A percentile compares a stretch with the other conserved stretches of the same genome.
Conservation (phyloP, 2,329 filamentous ascomycete genomes). For the Diaporthe sp. region DNA sequence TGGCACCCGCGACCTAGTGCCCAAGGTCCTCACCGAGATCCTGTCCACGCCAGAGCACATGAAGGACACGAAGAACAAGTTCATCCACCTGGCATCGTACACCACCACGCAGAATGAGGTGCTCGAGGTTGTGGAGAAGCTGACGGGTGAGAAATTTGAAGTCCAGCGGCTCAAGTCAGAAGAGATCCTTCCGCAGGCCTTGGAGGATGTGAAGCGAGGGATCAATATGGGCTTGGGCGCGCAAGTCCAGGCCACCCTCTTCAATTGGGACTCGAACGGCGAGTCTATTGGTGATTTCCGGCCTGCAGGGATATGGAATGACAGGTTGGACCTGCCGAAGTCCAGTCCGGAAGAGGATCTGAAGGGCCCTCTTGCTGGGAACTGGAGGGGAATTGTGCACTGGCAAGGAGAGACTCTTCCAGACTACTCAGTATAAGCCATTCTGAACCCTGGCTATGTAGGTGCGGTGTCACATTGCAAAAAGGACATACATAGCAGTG, state of each 20-base stretch:
- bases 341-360: neutral
- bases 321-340: neutral
- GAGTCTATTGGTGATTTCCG: neutral
- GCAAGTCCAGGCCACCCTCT: neutral
- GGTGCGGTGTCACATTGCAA: too few species aligned
- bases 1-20: neutral
- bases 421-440: neutral
- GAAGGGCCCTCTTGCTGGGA: neutral
- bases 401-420: neutral
- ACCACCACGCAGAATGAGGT: conserved; percentile 1
- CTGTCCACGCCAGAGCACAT: neutral
- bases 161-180: neutral
- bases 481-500: too few species aligned
- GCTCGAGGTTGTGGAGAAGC: neutral
- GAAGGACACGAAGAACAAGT: neutral
- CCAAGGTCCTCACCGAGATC: neutral
- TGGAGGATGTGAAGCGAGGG: neutral
- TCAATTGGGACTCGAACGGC: neutral
- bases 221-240: neutral
- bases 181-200: neutral
- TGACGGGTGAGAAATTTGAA: neutral
- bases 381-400: conserved; percentile 5
- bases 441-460: neutral
- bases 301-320: neutral
- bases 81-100: neutral